Percentiles rank a stretch among this genome's conserved stretches.
Evolutionary conservation across 2,329 filamentous ascomycete species (phyloP).

Genomic region (Nannizziopsis arthrosporioides): DNA sequence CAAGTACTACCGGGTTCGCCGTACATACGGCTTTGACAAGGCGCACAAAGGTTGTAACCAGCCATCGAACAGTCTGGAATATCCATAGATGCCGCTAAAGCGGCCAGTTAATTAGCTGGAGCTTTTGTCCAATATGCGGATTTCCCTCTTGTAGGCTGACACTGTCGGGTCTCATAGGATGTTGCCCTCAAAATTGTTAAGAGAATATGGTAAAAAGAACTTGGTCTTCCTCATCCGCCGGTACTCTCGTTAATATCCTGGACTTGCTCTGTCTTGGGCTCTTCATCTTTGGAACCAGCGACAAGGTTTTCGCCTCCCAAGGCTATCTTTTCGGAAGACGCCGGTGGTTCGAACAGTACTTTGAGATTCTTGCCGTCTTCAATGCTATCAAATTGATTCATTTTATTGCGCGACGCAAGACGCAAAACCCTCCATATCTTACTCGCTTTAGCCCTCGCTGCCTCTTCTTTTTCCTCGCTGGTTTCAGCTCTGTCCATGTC

Average conservation of each 20-base stretch:
- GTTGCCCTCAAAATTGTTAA: no score
- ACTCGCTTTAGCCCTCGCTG: conserved; percentile 64
- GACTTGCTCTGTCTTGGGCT: neutral
- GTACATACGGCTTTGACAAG: no score
- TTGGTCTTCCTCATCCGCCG: no score
- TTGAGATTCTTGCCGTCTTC: conserved; percentile 65
- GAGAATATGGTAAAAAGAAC: no score
- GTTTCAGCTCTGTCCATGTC: conserved; percentile 71
- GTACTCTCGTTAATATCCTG: neutral
- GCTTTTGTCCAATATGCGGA: no score
- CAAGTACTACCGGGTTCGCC: no score
- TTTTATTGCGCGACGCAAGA: conserved; percentile 60
- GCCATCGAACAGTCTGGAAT: no score
- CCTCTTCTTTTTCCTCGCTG: conserved; percentile 47
- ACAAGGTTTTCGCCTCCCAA: conserved; percentile 5
- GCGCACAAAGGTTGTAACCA: no score
- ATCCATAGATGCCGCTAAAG: no score
- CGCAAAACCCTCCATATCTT: conserved; percentile 84
- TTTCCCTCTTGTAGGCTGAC: no score
- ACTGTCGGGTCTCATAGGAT: no score
- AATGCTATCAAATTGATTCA: conserved; percentile 74
- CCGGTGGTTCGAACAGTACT: conserved; percentile 34
- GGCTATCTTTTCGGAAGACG: conserved; percentile 4
- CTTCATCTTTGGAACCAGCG: conserved; percentile 6
- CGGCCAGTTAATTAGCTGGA: no score